phyloP scores from a whole-genome alignment of 768 basidiomycete genomes.

The Suillus decipiens region DNA sequence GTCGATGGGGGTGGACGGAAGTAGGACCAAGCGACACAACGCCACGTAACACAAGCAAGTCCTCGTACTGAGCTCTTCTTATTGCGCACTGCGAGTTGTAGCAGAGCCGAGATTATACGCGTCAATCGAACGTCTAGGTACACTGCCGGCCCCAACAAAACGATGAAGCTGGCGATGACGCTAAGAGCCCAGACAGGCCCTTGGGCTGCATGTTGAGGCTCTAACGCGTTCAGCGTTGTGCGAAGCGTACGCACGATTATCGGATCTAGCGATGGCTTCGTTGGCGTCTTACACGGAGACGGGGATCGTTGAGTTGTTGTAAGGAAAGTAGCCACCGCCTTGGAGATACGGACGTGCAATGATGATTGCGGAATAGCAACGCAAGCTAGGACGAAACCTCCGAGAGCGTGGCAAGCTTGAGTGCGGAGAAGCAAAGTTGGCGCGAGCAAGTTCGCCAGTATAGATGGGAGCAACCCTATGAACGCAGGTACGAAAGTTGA shows the following conservation, averaged over 20 bases:
- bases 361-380: slow-evolving; percentile 48
- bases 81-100: slow-evolving; percentile 58
- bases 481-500: slow-evolving; percentile 71
- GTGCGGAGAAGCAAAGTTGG: slow-evolving; percentile 63
- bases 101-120: slow-evolving; percentile 49
- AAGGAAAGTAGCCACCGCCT: slow-evolving; percentile 48
- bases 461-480: slow-evolving; percentile 55
- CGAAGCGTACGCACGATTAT: slow-evolving; percentile 66
- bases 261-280: slow-evolving; percentile 43
- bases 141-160: slow-evolving; percentile 61
- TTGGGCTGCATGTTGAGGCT: slow-evolving; percentile 64
- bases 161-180: slow-evolving; percentile 64
- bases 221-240: slow-evolving; percentile 54
- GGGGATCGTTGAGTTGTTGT: slow-evolving; percentile 39
- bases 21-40: slow-evolving; percentile 64
- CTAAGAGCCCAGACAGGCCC: slow-evolving; percentile 79
- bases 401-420: slow-evolving; percentile 76
- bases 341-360: slow-evolving; percentile 56
- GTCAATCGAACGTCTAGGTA: slow-evolving; percentile 45
- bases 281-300: slow-evolving; percentile 40
- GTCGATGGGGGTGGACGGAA: slow-evolving; percentile 49
- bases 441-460: slow-evolving; percentile 64
- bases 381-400: slow-evolving; percentile 62
- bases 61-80: slow-evolving; percentile 65
- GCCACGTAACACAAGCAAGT: slow-evolving; percentile 65